A percentile compares a stretch with the other conserved stretches of the same genome.
Conservation (phyloP, 768 basidiomycete genomes). For the Tricholoma matsutake region DNA sequence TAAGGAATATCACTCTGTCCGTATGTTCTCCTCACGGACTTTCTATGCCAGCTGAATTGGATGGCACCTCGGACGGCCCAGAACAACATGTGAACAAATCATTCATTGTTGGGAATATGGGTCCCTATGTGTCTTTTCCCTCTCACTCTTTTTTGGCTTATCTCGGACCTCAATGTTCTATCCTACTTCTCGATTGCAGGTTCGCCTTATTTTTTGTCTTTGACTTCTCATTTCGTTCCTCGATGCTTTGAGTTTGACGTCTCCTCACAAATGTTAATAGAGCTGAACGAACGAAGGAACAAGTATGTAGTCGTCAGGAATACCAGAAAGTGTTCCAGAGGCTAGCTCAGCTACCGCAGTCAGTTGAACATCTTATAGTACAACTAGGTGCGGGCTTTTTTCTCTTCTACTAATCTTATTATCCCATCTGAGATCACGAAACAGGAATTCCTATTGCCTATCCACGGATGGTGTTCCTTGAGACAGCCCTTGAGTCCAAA, state of each 20-base stretch:
- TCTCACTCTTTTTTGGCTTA: conserved; percentile 82
- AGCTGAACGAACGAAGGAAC: conserved; percentile 79
- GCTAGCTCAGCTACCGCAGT: conserved; percentile 54
- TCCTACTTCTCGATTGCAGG: conserved; percentile 84
- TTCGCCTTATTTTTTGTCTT: conserved; percentile 27
- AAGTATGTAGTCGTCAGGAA: conserved; percentile 71
- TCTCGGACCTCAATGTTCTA: conserved; percentile 72
- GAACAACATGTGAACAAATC: conserved; percentile 67
- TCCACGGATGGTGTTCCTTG: conserved; percentile 90
- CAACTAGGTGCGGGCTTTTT: conserved; percentile 56
- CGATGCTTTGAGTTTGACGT: background rate
- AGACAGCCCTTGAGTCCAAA: conserved; percentile 72
- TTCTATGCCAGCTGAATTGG: conserved; percentile 52
- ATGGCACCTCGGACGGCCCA: conserved; percentile 64
- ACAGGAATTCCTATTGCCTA: conserved; percentile 83
- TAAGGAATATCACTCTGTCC: conserved; percentile 27
- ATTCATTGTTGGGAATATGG: conserved; percentile 68
- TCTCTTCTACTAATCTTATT: background rate
- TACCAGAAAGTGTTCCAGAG: conserved; percentile 73
- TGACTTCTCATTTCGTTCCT: conserved; percentile 8
- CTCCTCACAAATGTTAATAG: conserved; percentile 33
- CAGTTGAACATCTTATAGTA: conserved; percentile 80
- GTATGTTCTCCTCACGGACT: background rate
- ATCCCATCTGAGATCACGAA: background rate
- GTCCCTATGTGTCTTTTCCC: conserved; percentile 75